Conservation (phyloP, 257 asterid genomes). For the Salvia miltiorrhiza region DNA sequence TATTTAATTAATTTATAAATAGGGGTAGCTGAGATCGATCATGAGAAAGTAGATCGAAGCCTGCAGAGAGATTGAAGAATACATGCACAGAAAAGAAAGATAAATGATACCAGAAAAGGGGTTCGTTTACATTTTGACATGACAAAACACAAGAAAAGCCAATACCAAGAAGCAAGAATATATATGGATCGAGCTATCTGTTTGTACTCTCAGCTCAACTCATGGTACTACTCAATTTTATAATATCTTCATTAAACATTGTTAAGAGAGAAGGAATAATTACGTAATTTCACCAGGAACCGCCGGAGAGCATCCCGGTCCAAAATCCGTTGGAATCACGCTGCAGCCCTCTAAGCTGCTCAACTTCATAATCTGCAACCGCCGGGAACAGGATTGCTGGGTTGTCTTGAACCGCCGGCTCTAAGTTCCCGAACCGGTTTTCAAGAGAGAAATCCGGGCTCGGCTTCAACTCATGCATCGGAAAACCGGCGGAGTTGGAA, state of each 20-base stretch:
- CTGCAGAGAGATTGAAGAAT: not conserved
- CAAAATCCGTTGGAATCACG: constrained; percentile 48
- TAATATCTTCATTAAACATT: not conserved
- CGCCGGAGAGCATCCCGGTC: constrained; percentile 53
- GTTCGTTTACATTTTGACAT: constrained; percentile 19
- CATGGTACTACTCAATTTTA: not conserved
- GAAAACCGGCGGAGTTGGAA: constrained; percentile 20
- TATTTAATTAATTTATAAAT: not conserved
- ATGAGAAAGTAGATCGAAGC: not conserved
- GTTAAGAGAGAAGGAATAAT: not conserved
- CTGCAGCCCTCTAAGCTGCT: constrained; percentile 23
- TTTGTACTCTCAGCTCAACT: not conserved
- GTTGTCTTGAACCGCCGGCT: constrained; percentile 10
- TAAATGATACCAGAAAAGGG: not conserved
- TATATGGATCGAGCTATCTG: too few species aligned
- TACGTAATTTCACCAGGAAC: constrained; percentile 28
- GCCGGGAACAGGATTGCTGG: constrained; percentile 40
- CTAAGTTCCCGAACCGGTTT: constrained; percentile 28
- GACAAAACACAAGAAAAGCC: constrained; percentile 18
- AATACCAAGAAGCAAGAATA: constrained; percentile 15
- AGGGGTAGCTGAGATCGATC: too few species aligned
- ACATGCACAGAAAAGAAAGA: not conserved
- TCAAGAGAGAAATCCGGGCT: constrained; percentile 25
- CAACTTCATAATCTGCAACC: constrained; percentile 6
- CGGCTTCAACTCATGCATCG: constrained; percentile 24